Evolutionary conservation across 1,139 yeast genomes (phyloP), one percentile per base, ranked within the genome.

Genomic region (Arxiozyma telluris): DNA sequence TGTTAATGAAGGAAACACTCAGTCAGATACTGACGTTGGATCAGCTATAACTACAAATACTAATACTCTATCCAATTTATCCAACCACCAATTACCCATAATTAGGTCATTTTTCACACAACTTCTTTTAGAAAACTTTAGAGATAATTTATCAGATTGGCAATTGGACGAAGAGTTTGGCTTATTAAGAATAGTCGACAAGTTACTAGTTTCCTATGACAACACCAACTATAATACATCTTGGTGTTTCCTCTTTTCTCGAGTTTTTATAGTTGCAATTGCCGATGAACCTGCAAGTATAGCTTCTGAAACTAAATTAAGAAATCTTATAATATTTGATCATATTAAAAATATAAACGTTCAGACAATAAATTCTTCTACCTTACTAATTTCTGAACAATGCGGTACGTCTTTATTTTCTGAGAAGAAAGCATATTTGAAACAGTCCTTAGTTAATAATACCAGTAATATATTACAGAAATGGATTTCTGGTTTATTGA

Each of bases 401-500:
- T 5, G 7, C 30, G 7, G 7, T 8, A 27, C 30, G 11, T 27
- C 30, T 12, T 25, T 23, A 17, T 39, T 41, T 12, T 49, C 49
- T 18, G 49, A 49, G 34, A 51, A 34, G 25, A 55, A 39, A 34
- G 34, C 58, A 23, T 61, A 52, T 42, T 50, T 61, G 23, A 62
- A 60, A 21, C 66, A 64, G 55, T 53, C 53, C 17, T 41, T 54
- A 1, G 50, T 58, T 34, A 54, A 54, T 3, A 53, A 56, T 38
- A 47, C 61, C 3, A 64, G 63, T 47, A 57, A 62, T 51, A 54
- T 62, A 17, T 57, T 65, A 18, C 65, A 66, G 53, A 66, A 67
- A 57, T 68, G 72, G 72, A 64, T 66, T 7, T 61, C 68, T 1
- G 70, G 64, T 0, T 50, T 68, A 12, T 54, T 66, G 15, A 60